Percentiles rank a stretch among this genome's conserved stretches.
Evolutionary conservation across 805 yeast genomes (phyloP).

Genomic region (Candida awuae): DNA sequence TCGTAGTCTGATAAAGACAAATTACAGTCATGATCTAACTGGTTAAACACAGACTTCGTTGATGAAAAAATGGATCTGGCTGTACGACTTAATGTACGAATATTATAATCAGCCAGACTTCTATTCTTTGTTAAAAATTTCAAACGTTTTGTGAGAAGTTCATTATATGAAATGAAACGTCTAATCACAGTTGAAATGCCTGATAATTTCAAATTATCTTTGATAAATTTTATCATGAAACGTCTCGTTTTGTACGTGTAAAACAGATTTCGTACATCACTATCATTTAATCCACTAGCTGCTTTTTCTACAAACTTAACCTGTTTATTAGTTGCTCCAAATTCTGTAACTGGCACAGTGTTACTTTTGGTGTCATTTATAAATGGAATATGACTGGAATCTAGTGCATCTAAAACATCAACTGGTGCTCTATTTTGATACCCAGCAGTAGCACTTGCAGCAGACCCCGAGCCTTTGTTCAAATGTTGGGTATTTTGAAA

Average conservation of each 20-base stretch:
- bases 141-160: background rate
- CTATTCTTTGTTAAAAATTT: slow-evolving; percentile 5
- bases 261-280: too few species aligned
- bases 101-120: background rate
- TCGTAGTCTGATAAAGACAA: slow-evolving; percentile 20
- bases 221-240: too few species aligned
- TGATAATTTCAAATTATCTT: background rate
- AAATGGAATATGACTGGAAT: too few species aligned
- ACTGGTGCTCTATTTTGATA: too few species aligned
- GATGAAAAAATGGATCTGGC: slow-evolving; percentile 1
- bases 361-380: too few species aligned
- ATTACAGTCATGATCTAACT: background rate
- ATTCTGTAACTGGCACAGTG: too few species aligned
- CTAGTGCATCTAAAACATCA: too few species aligned
- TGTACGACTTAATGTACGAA: background rate
- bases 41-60: slow-evolving; percentile 5
- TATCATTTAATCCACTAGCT: too few species aligned
- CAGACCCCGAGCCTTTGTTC: background rate
- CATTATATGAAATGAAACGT: slow-evolving; percentile 4
- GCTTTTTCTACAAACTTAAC: too few species aligned
- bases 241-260: too few species aligned
- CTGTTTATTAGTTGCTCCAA: too few species aligned
- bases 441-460: too few species aligned
- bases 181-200: slow-evolving; percentile 8
- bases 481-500: background rate